Conservation (phyloP, 345 rosid genomes). For the Citrus inodora region DNA sequence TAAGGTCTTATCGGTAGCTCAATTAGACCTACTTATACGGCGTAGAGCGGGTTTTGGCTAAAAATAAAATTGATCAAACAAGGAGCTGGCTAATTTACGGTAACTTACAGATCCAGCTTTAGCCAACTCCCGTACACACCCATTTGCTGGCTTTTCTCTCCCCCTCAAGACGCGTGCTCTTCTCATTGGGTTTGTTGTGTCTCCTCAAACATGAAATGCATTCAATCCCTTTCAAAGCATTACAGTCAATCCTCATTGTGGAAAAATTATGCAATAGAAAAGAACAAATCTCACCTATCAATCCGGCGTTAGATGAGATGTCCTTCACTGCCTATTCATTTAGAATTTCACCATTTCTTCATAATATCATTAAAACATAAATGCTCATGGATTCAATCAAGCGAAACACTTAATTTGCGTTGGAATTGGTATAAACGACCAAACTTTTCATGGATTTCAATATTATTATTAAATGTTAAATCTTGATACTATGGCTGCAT, state of each 20-base stretch:
- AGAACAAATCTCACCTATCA: conserved; percentile 18
- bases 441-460: too few species aligned
- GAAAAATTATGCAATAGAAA: not conserved
- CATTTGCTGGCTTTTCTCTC: too few species aligned
- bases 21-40: not conserved
- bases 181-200: too few species aligned
- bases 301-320: conserved; percentile 43
- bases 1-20: not conserved
- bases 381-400: not conserved
- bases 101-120: too few species aligned
- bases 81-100: too few species aligned
- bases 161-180: too few species aligned
- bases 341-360: not conserved
- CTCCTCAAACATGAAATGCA: not conserved
- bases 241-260: conserved; percentile 9
- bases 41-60: not conserved
- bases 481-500: too few species aligned
- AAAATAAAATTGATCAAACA: too few species aligned
- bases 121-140: too few species aligned
- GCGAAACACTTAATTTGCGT: too few species aligned
- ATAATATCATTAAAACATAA: not conserved
- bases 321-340: not conserved
- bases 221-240: conserved; percentile 18
- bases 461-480: too few species aligned
- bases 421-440: too few species aligned